A percentile compares a stretch with the other conserved stretches of the same genome.
phyloP scores from a whole-genome alignment of 2,329 filamentous ascomycete genomes.

The Anthostomella pinea region DNA sequence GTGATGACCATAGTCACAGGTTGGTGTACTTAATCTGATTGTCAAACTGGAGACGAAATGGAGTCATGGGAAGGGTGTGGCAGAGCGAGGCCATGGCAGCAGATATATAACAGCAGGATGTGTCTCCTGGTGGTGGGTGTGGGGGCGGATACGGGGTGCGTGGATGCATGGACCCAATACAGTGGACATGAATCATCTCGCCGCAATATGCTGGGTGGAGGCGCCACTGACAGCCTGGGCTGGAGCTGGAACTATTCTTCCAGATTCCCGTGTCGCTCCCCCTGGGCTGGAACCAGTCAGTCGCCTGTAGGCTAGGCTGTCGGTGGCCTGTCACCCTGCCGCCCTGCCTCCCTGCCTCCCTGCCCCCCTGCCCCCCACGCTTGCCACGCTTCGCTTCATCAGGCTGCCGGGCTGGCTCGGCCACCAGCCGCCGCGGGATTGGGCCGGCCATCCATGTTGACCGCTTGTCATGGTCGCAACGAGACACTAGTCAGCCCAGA shows the following conservation, averaged over 20 bases:
- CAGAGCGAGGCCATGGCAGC: slow-evolving; percentile 24
- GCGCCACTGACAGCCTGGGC: too few relatives aligned
- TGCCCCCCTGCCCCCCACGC: too few relatives aligned
- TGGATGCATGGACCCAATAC: slow-evolving; percentile 4
- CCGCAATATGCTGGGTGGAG: too few relatives aligned
- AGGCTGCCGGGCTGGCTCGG: too few relatives aligned
- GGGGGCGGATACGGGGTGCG: slow-evolving; percentile 11
- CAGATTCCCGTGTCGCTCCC: slow-evolving; percentile 11
- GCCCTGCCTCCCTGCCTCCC: too few relatives aligned
- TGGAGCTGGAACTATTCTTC: slow-evolving; percentile 20
- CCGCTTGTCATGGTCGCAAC: slow-evolving; percentile 30
- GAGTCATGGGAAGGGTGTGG: slow-evolving; percentile 23
- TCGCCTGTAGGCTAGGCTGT: slow-evolving; percentile 11
- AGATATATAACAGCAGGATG: slow-evolving; percentile 28
- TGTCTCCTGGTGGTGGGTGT: slow-evolving; percentile 4
- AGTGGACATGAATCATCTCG: slow-evolving; percentile 23
- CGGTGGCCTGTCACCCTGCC: slow-evolving; percentile 9
- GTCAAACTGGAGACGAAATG: slow-evolving; percentile 21
- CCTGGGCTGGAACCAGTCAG: slow-evolving; percentile 13
- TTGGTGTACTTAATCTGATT: slow-evolving; percentile 9
- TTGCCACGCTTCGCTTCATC: neutral
- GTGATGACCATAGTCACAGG: slow-evolving; percentile 15
- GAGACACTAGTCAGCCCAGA: slow-evolving; percentile 32
- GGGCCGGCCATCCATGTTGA: slow-evolving; percentile 21
- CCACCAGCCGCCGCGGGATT: too few relatives aligned